A percentile compares a stretch with the other conserved stretches of the same genome.
Conservation (phyloP, 2,329 filamentous ascomycete genomes). For the Lojkania enalia region DNA sequence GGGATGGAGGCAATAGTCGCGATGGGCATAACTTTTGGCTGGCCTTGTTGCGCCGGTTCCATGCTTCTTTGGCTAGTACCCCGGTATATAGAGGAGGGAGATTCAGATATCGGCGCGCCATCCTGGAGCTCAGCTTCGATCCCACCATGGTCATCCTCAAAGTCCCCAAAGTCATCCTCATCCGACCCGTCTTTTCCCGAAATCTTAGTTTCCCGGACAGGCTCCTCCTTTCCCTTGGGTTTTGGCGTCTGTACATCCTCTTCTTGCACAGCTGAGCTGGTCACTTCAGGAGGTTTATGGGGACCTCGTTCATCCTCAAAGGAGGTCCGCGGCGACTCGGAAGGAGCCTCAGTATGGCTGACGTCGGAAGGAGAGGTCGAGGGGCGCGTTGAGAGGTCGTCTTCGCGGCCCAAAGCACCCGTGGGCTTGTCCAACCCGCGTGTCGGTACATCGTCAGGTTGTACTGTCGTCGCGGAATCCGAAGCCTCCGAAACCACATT, state of each 20-base stretch:
- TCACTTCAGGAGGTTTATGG: not conserved
- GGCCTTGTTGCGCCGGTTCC: too few relatives aligned
- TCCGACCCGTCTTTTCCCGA: not conserved
- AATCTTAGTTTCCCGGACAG: not conserved
- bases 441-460: conserved; percentile 19
- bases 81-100: not conserved
- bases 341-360: conserved; percentile 33
- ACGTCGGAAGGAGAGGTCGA: conserved; percentile 43
- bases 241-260: not conserved
- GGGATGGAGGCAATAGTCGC: not conserved
- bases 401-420: conserved; percentile 24
- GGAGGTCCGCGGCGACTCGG: conserved; percentile 43
- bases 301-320: conserved; percentile 36
- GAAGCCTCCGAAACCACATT: conserved; percentile 33
- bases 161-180: conserved; percentile 23
- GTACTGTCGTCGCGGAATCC: conserved; percentile 38
- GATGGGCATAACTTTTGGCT: not conserved
- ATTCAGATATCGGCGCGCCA: not conserved
- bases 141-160: conserved; percentile 15
- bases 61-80: too few relatives aligned
- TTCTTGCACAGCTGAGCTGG: not conserved
- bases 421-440: conserved; percentile 5
- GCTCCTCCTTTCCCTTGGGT: not conserved
- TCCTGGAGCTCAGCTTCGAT: not conserved
- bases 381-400: conserved; percentile 36